Conservation (phyloP, 2,329 filamentous ascomycete species). For the Sporothrix sp. region DNA sequence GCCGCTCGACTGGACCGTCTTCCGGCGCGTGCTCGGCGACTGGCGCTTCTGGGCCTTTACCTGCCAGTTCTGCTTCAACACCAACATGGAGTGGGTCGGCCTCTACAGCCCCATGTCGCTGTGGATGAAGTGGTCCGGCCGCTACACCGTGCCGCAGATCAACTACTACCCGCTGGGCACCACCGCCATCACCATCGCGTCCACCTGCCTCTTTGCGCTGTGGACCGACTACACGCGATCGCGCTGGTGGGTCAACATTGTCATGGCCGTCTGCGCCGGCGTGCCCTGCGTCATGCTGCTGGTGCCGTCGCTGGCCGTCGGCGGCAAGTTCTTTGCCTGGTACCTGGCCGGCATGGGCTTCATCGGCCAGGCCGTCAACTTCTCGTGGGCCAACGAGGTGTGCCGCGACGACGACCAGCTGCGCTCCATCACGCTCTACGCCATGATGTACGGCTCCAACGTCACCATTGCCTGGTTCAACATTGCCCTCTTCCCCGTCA, state of each 20-base stretch:
- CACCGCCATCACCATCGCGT: conserved; percentile 44
- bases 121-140: conserved; percentile 35
- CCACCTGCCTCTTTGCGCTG: conserved; percentile 54
- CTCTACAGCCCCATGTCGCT: conserved; percentile 55
- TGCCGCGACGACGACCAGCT: conserved; percentile 4
- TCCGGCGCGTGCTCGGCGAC: conserved; percentile 25
- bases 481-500: conserved; percentile 3
- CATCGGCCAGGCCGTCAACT: not conserved
- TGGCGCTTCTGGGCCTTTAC: conserved; percentile 58
- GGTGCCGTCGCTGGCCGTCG: not conserved
- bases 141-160: conserved; percentile 37
- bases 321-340: conserved; percentile 7
- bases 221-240: conserved; percentile 1
- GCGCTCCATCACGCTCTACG: conserved; percentile 1
- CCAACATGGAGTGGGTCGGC: conserved; percentile 53
- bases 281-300: not conserved
- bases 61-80: conserved; percentile 60
- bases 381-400: conserved; percentile 2
- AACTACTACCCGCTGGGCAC: conserved; percentile 50
- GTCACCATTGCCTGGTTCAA: conserved; percentile 6
- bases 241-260: not conserved
- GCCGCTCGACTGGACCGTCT: conserved; percentile 24
- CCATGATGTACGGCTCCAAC: conserved; percentile 8
- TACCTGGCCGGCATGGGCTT: not conserved
- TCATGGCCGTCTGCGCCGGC: not conserved